phyloP scores from a whole-genome alignment of 352 stramenopile species.

The Lagenidium giganteum region DNA sequence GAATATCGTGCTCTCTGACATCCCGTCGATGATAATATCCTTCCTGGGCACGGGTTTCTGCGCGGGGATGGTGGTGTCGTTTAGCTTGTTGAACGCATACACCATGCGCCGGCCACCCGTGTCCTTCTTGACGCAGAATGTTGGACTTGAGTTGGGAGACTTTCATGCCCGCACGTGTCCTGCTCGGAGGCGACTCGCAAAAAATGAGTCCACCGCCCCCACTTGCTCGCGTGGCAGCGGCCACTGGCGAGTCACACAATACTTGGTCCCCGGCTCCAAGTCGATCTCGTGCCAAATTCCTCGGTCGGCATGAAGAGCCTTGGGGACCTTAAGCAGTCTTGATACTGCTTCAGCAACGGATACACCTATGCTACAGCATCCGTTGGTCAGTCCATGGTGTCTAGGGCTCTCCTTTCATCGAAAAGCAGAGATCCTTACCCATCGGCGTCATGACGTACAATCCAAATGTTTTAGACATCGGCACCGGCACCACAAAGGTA shows the following conservation, averaged over 20 bases:
- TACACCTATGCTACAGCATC: slow-evolving; percentile 9
- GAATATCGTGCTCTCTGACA: too few species aligned
- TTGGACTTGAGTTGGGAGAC: neutral
- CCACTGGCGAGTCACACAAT: slow-evolving; percentile 1
- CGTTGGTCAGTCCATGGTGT: slow-evolving; percentile 6
- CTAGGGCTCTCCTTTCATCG: slow-evolving; percentile 1
- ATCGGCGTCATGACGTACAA: slow-evolving; percentile 6
- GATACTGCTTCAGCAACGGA: too few species aligned
- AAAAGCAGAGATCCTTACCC: too few species aligned
- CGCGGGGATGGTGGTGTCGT: too few species aligned
- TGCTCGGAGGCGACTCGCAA: neutral
- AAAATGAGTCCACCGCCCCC: slow-evolving; percentile 4
- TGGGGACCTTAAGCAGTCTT: too few species aligned
- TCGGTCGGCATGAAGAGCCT: too few species aligned
- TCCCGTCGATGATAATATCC: too few species aligned
- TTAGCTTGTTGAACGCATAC: too few species aligned
- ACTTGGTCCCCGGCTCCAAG: neutral
- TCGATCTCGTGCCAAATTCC: neutral
- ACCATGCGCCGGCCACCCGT: slow-evolving; percentile 17
- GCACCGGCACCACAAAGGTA: neutral
- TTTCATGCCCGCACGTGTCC: neutral
- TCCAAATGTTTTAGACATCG: slow-evolving; percentile 4
- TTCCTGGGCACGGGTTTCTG: too few species aligned
- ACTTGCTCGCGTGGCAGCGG: neutral
- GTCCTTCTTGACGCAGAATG: slow-evolving; percentile 19